Evolutionary conservation across 1,284 basidiomycete genomes (phyloP), one percentile per base, ranked within the genome.

Genomic region (Athelia psychrophila): DNA sequence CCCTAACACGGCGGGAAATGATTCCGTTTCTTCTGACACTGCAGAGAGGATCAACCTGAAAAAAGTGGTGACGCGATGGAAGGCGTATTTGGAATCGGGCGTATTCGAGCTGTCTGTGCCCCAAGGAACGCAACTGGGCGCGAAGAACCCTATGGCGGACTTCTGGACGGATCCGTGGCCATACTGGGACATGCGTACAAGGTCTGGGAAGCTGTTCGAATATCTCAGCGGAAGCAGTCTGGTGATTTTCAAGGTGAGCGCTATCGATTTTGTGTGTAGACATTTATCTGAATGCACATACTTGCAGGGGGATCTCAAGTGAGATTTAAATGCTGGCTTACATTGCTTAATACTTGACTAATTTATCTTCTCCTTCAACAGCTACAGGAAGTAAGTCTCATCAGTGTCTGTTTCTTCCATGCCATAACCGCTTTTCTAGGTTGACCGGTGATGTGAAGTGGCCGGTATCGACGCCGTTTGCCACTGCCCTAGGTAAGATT

Each of bases 401-500:
- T 9, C 36, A 33, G 9, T 50, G 44, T 48, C 54, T 48, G 50
- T 56, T 58, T 23, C 16, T 18, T 6, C 38, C 70, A 72, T 54
- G 57, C 77, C 24, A 70, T 69, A 5, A 15, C 22, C 38, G 52
- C 3, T 56, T 52, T 56, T 51, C 57, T 55, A 97, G 93, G 64
- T 78, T 99, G 24, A 91, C 94, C 0, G 91, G 91, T 10, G 96
- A 99, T 66, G 79, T 93, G 16, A 77, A 79, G 60, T 99, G 96
- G 96, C 90, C 91, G 0, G 79, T 86, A 0, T 87, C 83, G 40
- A 95, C 93, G 0, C 73, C 88, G 0, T 95, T 98, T 68, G 71
- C 78, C 27, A 73, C 78, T 8, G 93, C 94, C 0, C 68, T 98
- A 10, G 95, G 95, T 84, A 64, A 61, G 71, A 54, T 35, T 12